Evolutionary conservation across 306 rosid species (phyloP), one percentile per base, ranked within the genome.

Genomic region (Aeschynomene evenia): DNA sequence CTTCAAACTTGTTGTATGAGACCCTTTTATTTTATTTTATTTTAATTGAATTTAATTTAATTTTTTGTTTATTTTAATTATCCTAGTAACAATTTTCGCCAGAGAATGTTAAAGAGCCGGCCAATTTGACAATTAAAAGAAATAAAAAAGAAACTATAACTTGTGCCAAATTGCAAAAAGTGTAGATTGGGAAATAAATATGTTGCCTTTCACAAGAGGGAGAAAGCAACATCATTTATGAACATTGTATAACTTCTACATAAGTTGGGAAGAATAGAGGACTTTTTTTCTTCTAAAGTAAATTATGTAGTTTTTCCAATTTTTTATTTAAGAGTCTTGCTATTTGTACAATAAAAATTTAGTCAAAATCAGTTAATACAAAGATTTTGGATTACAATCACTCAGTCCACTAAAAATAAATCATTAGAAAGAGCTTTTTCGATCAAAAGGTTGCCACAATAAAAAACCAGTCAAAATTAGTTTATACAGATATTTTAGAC

Each of bases 251-350:
- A 40, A 40, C 16, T 10, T 48, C 67, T 29, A 34, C 71, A 34
- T 18, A 63, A 50, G 26, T 5, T 46, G 43, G 31, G 34, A 55
- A 57, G 54, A 68, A n/a, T n/a, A n/a, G 46, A 70, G 46, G 73
- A 70, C 70, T 55, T 59, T 48, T 70, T 50, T 59, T 48, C 63
- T 50, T 42, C 15, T 31, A 29, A 42, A 40, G 24, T 55, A 59
- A 34, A 7, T 43, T 51, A 71, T 58, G 81, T 76, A 81, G 57
- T 71, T 43, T 76, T 71, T 36, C n/a, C n/a, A n/a, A n/a, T n/a
- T n/a, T n/a, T n/a, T n/a, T n/a, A n/a, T n/a, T n/a, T n/a, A n/a
- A n/a, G n/a, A n/a, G n/a, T n/a, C n/a, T n/a, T n/a, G n/a, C n/a
- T n/a, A n/a, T n/a, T n/a, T n/a, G n/a, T n/a, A n/a, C n/a, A n/a